phyloP scores from a whole-genome alignment of 176 grass and related monocot species.

The Panicum miliaceum region DNA sequence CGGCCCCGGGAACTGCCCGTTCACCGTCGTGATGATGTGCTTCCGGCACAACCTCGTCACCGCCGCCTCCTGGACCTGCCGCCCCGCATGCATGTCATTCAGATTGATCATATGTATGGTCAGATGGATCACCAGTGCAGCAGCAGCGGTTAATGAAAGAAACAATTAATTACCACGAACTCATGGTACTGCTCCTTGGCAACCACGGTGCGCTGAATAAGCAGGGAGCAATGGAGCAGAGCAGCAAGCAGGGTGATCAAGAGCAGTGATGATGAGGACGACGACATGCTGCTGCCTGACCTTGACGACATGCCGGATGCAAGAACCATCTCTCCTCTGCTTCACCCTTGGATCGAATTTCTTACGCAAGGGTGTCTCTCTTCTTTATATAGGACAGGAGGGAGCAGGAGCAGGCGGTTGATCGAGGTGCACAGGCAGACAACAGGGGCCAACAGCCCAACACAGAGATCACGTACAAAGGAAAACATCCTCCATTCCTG shows the following conservation, averaged over 20 bases:
- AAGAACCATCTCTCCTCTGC: too few relatives aligned
- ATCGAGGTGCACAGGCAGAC: too few relatives aligned
- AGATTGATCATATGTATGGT: too few relatives aligned
- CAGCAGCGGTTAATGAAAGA: too few relatives aligned
- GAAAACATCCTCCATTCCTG: background rate
- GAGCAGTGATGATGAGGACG: background rate
- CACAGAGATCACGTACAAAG: background rate
- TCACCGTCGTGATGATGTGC: slow-evolving; percentile 65
- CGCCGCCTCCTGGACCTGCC: slow-evolving; percentile 65
- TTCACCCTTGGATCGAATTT: background rate
- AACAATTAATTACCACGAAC: slow-evolving; percentile 55
- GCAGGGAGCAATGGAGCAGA: background rate
- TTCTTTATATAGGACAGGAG: slow-evolving; percentile 38
- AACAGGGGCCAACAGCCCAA: too few relatives aligned
- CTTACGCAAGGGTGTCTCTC: background rate
- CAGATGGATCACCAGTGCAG: too few relatives aligned
- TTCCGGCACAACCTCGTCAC: slow-evolving; percentile 84
- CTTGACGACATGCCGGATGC: slow-evolving; percentile 15
- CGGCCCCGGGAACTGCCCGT: slow-evolving; percentile 88
- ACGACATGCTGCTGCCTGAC: background rate
- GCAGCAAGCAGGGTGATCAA: slow-evolving; percentile 4
- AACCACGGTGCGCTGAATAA: background rate
- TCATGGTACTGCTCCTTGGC: slow-evolving; percentile 77
- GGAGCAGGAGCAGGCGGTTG: background rate
- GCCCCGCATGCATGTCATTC: too few relatives aligned